Base-by-base conservation (phyloP, 805 yeast genomes). In the Pichia exigua region DNA sequence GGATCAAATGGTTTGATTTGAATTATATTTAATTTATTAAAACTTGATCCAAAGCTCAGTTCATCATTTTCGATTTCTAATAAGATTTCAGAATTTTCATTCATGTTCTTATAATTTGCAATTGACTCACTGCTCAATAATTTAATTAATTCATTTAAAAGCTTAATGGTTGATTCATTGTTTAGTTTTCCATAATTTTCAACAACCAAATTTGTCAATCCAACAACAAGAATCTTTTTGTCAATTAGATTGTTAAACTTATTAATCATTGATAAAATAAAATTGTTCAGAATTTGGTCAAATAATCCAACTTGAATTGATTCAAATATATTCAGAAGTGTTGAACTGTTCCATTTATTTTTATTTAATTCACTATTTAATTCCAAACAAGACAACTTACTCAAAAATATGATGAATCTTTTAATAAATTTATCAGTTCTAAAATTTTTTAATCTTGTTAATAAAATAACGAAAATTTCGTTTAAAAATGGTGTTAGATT, bases 401-500 rank as follows among this genome's bases (percentile, higher is more conserved):
- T 75, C 12, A 87, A 61, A 60, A 91, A 87, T 2, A 83, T 70
- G 18, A 85, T 77, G 54, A 92, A 78, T 59, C 83, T 76, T 57
- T 85, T 80, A 27, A 86, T 81, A 64, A 77, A 92, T 64, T 84
- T 85, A 50, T 89, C 96, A 2, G 97, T 89, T 63, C 87, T 78
- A 0, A 90, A 79, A 55, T 75, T 79, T 61, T 90, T 92, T 59
- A 95, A 74, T 59, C 97, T 78, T 57, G 89, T 87, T 57, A 94
- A 71, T 38, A 95, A 67, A 49, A 95, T 71, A 39, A 84, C 74
- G 0, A 92, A 89, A 54, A 94, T 78, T 62, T 89, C 87, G 52
- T 80, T 82, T 53, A 84, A 64, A 59, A 74, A 87, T 11, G 75
- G 77, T 42, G 75, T 66, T 46, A 91, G 65, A 4, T 65, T 56